A percentile compares a stretch with the other conserved stretches of the same genome.
Evolutionary conservation across 225 moss, liverwort and hornwort species (phyloP).

Genomic region (Climacium dendroides): DNA sequence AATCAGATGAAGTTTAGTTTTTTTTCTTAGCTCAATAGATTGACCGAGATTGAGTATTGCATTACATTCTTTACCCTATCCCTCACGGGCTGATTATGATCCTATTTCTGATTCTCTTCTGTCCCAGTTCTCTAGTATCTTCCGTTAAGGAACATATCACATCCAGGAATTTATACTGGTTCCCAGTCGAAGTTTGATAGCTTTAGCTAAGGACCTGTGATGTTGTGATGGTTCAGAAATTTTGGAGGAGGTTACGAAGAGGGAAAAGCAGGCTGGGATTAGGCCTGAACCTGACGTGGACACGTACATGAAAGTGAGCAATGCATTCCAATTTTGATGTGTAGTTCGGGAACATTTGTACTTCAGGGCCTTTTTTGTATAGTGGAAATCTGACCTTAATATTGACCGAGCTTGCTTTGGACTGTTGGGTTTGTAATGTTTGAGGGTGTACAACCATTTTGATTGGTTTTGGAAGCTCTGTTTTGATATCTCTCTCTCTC

Average conservation of each 20-base stretch:
- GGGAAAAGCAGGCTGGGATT: slow-evolving; percentile 39
- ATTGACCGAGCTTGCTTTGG: neutral
- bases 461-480: neutral
- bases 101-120: neutral
- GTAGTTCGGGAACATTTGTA: neutral
- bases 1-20: neutral
- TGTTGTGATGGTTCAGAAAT: slow-evolving; percentile 13
- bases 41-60: neutral
- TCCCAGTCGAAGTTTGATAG: neutral
- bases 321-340: neutral
- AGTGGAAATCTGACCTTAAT: neutral
- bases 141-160: neutral
- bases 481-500: neutral
- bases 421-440: neutral
- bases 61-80: no score
- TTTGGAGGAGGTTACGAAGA: slow-evolving; percentile 32
- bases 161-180: neutral
- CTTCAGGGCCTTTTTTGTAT: neutral
- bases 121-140: neutral
- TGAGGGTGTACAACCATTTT: neutral
- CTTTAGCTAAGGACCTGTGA: neutral
- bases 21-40: neutral
- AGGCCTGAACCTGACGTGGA: slow-evolving; percentile 31
- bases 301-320: slow-evolving; percentile 36
- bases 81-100: neutral